Conservation (phyloP, 2,329 filamentous ascomycete genomes). For the Pyrenophora graminea region DNA sequence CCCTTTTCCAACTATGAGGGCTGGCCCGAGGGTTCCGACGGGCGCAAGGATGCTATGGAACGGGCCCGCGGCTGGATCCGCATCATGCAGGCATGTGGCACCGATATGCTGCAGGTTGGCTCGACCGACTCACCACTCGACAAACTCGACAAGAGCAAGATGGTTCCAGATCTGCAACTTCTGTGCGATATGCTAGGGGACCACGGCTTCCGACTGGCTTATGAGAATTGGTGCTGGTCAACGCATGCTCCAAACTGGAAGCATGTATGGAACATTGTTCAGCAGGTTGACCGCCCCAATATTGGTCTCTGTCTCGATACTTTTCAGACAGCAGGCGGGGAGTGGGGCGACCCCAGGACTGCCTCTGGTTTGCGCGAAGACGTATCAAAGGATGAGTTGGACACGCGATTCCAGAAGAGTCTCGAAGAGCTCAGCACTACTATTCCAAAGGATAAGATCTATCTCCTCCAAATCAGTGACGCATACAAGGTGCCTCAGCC, state of each 20-base stretch:
- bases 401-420: constrained; percentile 57
- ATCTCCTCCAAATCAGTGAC: constrained; percentile 74
- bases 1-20: constrained; percentile 79
- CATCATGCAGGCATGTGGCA: constrained; percentile 72
- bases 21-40: constrained; percentile 63
- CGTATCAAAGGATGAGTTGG: constrained; percentile 52
- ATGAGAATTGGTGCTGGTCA: constrained; percentile 76
- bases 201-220: constrained; percentile 66
- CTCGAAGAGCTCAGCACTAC: constrained; percentile 60
- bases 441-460: constrained; percentile 72
- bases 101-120: constrained; percentile 69
- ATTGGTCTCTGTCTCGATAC: constrained; percentile 77
- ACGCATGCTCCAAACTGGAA: constrained; percentile 71
- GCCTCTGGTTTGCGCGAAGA: constrained; percentile 62
- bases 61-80: constrained; percentile 69
- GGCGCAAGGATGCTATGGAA: constrained; percentile 65
- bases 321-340: constrained; percentile 73
- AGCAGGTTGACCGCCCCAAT: constrained; percentile 65
- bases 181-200: constrained; percentile 59
- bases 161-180: constrained; percentile 65
- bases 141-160: constrained; percentile 58
- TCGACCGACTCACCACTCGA: constrained; percentile 65
- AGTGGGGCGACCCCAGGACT: constrained; percentile 74
- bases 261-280: constrained; percentile 70
- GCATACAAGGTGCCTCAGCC: constrained; percentile 67